Base-by-base conservation (phyloP, 306 rosid genomes). In the Elaeagnus macrophylla region DNA sequence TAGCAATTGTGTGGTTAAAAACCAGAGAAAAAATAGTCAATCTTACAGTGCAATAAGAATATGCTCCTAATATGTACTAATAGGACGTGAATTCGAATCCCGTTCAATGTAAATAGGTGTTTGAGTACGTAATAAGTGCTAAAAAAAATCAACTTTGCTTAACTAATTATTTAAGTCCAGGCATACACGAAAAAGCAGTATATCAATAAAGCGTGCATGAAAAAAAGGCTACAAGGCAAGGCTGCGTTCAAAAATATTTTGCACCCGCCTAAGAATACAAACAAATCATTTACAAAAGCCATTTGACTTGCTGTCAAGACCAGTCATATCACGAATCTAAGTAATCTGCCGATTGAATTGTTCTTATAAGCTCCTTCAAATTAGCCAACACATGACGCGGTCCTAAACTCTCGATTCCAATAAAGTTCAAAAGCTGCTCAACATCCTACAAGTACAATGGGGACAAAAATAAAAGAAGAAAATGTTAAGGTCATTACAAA, bases 361-460 rank as follows among this genome's bases (percentile, higher is more conserved):
- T 81, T 76, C 95, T 84, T 50, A 68, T 66, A 75, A 93, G 88
- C 87, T 93, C 96, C 82, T 89, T 87, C 72, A 93, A 79, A 71
- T 93, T 93, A 16, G 95, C 89, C 72, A 93, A 72, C 47, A 93
- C 70, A 58, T 93, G 83, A 36, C 99, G 82, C 1, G 95, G 99
- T 20, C 99, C 99, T 83, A 93, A 69, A 76, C 99, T 93, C 73
- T 75, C 74, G 47, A 74, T 79, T 46, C 87, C 94, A 77, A 93
- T 69, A 76, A 70, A 84, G 81, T 82, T 93, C 74, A 93, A 77
- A 67, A 87, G 95, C 87, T 87, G 95, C 73, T 87, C 99, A 72
- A 93, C 69, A 72, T 93, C 95, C 99, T 93, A 73, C 75, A 73
- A 53, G 48, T 49, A 59, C 37, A 58, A 46, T 25, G 7, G 7